These are phyloP conservation scores for Boletus vermiculosoides DNA, from an alignment of 768 basidiomycete species.

Conservation along the genomic window DNA sequence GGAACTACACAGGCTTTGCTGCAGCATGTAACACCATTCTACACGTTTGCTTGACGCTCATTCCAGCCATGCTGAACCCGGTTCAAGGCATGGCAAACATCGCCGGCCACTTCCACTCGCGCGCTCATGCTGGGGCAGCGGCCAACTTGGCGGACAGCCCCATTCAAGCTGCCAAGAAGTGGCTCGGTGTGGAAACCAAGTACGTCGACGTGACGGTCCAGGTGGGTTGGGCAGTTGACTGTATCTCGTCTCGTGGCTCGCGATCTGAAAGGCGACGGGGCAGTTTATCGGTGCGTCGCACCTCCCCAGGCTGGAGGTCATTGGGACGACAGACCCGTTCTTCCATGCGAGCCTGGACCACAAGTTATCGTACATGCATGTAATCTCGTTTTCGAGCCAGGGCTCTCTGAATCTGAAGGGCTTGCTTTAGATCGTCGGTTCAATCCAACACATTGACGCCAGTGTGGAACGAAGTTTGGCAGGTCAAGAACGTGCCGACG, in stretches of 20 bases:
- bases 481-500: slow-evolving; percentile 67
- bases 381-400: slow-evolving; percentile 10
- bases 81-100: slow-evolving; percentile 16
- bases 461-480: slow-evolving; percentile 78
- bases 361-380: slow-evolving; percentile 62
- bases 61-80: slow-evolving; percentile 10
- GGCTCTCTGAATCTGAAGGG: background rate
- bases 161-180: slow-evolving; percentile 32
- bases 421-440: slow-evolving; percentile 56
- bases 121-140: background rate
- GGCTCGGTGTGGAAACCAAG: slow-evolving; percentile 38
- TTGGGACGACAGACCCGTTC: slow-evolving; percentile 65
- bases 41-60: background rate
- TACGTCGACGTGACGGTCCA: slow-evolving; percentile 60
- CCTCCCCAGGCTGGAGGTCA: slow-evolving; percentile 68
- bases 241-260: background rate
- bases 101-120: slow-evolving; percentile 7
- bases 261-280: slow-evolving; percentile 1
- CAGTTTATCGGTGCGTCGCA: slow-evolving; percentile 72
- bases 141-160: slow-evolving; percentile 27
- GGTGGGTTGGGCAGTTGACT: slow-evolving; percentile 31
- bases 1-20: background rate
- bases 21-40: background rate
- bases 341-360: slow-evolving; percentile 68
- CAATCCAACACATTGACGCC: slow-evolving; percentile 54